phyloP scores from a whole-genome alignment of 2,329 filamentous ascomycete genomes.

The Truncatella angustata region DNA sequence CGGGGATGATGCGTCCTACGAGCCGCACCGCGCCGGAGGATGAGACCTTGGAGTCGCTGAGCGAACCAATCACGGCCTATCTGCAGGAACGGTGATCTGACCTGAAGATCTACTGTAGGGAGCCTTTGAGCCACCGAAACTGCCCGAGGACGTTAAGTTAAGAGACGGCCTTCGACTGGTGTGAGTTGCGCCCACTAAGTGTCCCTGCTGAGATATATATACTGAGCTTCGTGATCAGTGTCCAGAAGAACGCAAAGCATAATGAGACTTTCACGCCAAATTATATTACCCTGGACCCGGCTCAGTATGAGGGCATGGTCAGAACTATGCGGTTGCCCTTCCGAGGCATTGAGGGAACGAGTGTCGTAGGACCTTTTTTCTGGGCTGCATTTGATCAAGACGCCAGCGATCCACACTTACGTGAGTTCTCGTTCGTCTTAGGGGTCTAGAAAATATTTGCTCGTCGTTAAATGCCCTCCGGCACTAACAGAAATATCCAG shows the following conservation, averaged over 20 bases:
- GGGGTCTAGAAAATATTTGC: too few species aligned
- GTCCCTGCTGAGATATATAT: neutral
- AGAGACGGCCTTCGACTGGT: constrained; percentile 53
- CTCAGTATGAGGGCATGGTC: constrained; percentile 55
- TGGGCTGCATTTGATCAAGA: constrained; percentile 58
- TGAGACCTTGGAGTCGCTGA: too few species aligned
- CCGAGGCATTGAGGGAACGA: constrained; percentile 56
- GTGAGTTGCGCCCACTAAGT: constrained; percentile 35
- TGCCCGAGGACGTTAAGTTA: constrained; percentile 41
- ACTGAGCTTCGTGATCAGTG: constrained; percentile 31
- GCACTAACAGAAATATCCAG: constrained; percentile 26
- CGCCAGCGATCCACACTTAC: constrained; percentile 55
- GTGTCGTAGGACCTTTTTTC: constrained; percentile 62
- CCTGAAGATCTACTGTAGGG: constrained; percentile 47
- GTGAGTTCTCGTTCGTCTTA: too few species aligned
- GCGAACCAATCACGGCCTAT: too few species aligned
- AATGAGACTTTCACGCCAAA: constrained; percentile 57
- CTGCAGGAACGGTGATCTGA: too few species aligned
- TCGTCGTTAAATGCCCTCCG: too few species aligned
- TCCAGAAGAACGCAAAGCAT: constrained; percentile 55
- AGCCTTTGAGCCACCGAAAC: constrained; percentile 47
- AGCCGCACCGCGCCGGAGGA: too few species aligned
- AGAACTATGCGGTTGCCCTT: constrained; percentile 51
- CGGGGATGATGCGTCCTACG: too few species aligned
- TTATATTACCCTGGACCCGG: constrained; percentile 51